phyloP scores from a whole-genome alignment of 257 asterid genomes.

The Nyctanthes arbortristis region DNA sequence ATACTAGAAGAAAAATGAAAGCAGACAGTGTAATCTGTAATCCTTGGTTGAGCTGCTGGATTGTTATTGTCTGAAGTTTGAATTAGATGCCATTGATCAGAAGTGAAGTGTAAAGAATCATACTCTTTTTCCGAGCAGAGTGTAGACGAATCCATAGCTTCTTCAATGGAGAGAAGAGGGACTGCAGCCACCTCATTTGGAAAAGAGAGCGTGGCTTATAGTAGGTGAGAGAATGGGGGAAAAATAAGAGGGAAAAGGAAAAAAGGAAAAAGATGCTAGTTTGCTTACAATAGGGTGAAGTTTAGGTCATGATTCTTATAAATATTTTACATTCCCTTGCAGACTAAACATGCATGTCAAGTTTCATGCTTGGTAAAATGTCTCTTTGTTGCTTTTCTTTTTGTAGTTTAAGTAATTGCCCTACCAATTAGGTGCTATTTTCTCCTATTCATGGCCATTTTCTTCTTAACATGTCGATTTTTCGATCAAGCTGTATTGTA shows the following conservation, averaged over 20 bases:
- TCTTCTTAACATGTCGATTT: too few species aligned
- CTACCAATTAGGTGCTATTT: conserved; percentile 42
- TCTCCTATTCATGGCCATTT: too few species aligned
- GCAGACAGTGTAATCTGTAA: background rate
- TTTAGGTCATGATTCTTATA: conserved; percentile 50
- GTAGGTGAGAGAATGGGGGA: conserved; percentile 35
- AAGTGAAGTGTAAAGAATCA: background rate
- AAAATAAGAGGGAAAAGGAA: conserved; percentile 41
- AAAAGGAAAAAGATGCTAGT: too few species aligned
- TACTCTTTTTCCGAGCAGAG: conserved; percentile 78
- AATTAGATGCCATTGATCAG: conserved; percentile 4
- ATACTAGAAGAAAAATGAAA: background rate
- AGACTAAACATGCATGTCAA: conserved; percentile 50
- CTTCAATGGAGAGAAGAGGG: conserved; percentile 91
- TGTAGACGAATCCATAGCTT: conserved; percentile 83
- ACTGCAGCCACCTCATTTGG: conserved; percentile 88
- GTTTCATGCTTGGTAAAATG: conserved; percentile 54
- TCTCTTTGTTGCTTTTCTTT: conserved; percentile 46
- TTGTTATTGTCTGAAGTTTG: conserved; percentile 4
- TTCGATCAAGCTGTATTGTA: too few species aligned
- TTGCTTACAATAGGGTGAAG: conserved; percentile 93
- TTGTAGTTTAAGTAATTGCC: conserved; percentile 50
- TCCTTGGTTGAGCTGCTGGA: background rate
- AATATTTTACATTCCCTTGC: conserved; percentile 47
- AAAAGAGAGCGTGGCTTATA: conserved; percentile 49